These are phyloP conservation scores for Aspergillus flavus DNA, from an alignment of 2,329 filamentous ascomycete species.

Conservation along the genomic window DNA sequence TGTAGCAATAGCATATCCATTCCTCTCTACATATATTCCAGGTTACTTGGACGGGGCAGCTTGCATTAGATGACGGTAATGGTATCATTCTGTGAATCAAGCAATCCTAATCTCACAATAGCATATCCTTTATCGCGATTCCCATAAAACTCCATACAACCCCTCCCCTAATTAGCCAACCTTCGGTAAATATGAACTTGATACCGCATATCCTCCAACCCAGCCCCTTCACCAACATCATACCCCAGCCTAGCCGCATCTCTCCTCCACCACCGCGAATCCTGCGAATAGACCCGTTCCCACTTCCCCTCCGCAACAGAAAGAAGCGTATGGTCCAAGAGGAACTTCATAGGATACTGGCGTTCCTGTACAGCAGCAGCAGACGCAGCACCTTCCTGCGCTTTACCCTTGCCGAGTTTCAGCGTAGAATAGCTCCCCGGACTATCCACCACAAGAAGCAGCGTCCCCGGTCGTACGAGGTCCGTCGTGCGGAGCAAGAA, in stretches of 20 bases:
- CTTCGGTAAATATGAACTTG: slow-evolving; percentile 80
- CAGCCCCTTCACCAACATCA: slow-evolving; percentile 83
- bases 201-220: slow-evolving; percentile 92
- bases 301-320: slow-evolving; percentile 57
- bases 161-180: slow-evolving; percentile 18
- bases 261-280: slow-evolving; percentile 84
- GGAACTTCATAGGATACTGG: slow-evolving; percentile 91
- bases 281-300: slow-evolving; percentile 74
- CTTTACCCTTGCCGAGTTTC: slow-evolving; percentile 59
- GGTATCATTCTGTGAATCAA: slow-evolving; percentile 4
- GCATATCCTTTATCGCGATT: neutral
- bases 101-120: slow-evolving; percentile 8
- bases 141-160: neutral
- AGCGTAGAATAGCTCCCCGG: slow-evolving; percentile 91
- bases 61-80: neutral
- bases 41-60: neutral
- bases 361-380: slow-evolving; percentile 40
- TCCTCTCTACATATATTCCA: slow-evolving; percentile 22
- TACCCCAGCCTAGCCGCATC: slow-evolving; percentile 66
- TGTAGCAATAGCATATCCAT: slow-evolving; percentile 33
- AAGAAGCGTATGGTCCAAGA: slow-evolving; percentile 80
- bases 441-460: slow-evolving; percentile 87
- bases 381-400: slow-evolving; percentile 39
- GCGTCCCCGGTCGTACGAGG: slow-evolving; percentile 58
- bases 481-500: slow-evolving; percentile 73